These are phyloP conservation scores for Penicillium sp. DNA, from an alignment of 2,329 filamentous ascomycete genomes.

Conservation along the genomic window DNA sequence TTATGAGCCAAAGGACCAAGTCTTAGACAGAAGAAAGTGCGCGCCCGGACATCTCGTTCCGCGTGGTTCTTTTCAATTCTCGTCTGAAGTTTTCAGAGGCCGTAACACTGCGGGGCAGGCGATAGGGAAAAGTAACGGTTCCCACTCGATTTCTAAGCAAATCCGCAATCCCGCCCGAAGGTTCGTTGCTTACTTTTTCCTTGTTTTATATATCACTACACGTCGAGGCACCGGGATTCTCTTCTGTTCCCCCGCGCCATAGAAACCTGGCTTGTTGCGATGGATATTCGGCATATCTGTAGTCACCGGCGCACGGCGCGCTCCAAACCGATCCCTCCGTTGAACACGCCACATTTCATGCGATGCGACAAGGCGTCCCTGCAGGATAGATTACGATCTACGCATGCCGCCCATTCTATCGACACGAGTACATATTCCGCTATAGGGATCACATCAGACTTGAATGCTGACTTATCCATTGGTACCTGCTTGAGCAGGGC, in stretches of 20 bases:
- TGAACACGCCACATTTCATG: background rate
- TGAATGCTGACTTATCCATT: background rate
- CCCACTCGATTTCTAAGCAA: slow-evolving; percentile 20
- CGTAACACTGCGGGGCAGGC: slow-evolving; percentile 21
- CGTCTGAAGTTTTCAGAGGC: slow-evolving; percentile 20
- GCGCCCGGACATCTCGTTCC: slow-evolving; percentile 19
- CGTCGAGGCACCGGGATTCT: background rate
- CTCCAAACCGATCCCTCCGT: background rate
- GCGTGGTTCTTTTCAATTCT: slow-evolving; percentile 23
- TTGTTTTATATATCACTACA: background rate
- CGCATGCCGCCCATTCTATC: background rate
- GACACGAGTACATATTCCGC: background rate
- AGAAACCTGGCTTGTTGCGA: background rate
- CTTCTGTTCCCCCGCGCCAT: background rate
- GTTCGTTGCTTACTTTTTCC: background rate
- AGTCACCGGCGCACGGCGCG: slow-evolving; percentile 8
- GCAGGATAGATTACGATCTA: background rate
- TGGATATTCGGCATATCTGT: slow-evolving; percentile 1
- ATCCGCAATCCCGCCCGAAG: too few species aligned
- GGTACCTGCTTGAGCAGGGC: background rate
- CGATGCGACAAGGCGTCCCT: background rate
- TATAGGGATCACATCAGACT: background rate
- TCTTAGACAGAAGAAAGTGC: slow-evolving; percentile 2
- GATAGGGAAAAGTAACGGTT: slow-evolving; percentile 18
- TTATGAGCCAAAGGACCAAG: background rate